These are phyloP conservation scores for Apostasia shenzhenica DNA, from an alignment of 106 monocot genomes.

Conservation along the genomic window DNA sequence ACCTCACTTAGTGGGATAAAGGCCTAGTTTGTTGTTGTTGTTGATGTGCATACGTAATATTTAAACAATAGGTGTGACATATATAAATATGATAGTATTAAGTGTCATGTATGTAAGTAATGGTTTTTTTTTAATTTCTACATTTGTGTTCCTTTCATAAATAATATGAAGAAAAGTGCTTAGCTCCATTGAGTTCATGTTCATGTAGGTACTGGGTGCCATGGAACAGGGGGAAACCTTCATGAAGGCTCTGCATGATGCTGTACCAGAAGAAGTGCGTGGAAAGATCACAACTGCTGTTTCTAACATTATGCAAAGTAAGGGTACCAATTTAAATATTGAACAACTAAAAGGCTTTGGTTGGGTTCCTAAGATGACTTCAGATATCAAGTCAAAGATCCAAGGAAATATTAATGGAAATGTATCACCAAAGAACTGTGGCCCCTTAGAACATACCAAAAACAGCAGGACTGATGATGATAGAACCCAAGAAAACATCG, in stretches of 20 bases:
- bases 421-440: conserved; percentile 16
- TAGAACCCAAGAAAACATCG: conserved; percentile 8
- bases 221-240: conserved; percentile 81
- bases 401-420: conserved; percentile 31
- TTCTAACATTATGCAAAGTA: conserved; percentile 61
- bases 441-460: conserved; percentile 17
- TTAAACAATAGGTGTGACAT: no score
- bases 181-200: neutral
- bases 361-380: conserved; percentile 28
- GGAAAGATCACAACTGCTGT: conserved; percentile 71
- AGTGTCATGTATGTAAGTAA: no score
- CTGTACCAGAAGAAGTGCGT: conserved; percentile 92
- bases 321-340: conserved; percentile 47
- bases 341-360: conserved; percentile 38
- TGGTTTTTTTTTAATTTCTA: neutral
- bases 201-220: conserved; percentile 65
- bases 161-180: neutral
- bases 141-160: neutral
- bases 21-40: no score
- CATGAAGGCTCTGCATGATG: conserved; percentile 84
- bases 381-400: conserved; percentile 32
- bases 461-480: conserved; percentile 14
- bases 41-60: no score
- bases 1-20: no score
- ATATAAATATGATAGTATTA: no score